Percentiles rank a stretch among this genome's conserved stretches.
phyloP scores from a whole-genome alignment of 1,284 basidiomycete species.

The Tilletia setariae region DNA sequence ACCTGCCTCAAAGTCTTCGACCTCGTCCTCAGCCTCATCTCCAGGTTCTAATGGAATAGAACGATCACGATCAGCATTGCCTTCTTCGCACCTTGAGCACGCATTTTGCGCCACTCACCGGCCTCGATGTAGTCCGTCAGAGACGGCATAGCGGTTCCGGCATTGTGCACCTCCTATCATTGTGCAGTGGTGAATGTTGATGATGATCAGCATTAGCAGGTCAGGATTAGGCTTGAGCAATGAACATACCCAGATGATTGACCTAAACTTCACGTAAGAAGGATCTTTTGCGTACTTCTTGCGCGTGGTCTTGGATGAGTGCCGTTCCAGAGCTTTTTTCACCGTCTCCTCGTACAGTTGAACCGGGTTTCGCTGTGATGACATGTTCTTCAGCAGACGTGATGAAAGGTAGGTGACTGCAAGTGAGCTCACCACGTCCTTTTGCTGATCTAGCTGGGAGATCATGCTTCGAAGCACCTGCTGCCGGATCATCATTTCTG shows the following conservation, averaged over 20 bases:
- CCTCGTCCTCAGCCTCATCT: constrained; percentile 13
- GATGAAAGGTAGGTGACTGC: neutral
- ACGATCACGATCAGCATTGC: neutral
- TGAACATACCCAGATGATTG: constrained; percentile 1
- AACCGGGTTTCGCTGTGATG: neutral
- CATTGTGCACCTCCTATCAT: constrained; percentile 10
- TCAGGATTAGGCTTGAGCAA: no score
- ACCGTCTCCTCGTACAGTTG: constrained; percentile 8
- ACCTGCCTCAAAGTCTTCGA: constrained; percentile 14
- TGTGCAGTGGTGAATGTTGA: neutral
- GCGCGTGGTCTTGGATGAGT: neutral
- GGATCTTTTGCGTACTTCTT: constrained; percentile 11
- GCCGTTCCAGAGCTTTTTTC: neutral
- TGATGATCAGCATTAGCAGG: neutral
- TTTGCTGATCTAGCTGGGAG: neutral
- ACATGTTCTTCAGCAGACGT: no score
- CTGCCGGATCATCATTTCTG: constrained; percentile 5
- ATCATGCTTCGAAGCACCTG: constrained; percentile 4
- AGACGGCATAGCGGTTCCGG: constrained; percentile 12
- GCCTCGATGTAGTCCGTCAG: constrained; percentile 10
- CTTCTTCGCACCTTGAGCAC: neutral
- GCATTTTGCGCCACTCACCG: neutral
- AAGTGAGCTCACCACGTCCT: neutral
- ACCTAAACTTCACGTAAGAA: constrained; percentile 12
- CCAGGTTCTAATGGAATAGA: neutral